These are phyloP conservation scores for Pseudoneurospora amorphoporcata DNA, from an alignment of 495 filamentous ascomycete species.

Conservation along the genomic window DNA sequence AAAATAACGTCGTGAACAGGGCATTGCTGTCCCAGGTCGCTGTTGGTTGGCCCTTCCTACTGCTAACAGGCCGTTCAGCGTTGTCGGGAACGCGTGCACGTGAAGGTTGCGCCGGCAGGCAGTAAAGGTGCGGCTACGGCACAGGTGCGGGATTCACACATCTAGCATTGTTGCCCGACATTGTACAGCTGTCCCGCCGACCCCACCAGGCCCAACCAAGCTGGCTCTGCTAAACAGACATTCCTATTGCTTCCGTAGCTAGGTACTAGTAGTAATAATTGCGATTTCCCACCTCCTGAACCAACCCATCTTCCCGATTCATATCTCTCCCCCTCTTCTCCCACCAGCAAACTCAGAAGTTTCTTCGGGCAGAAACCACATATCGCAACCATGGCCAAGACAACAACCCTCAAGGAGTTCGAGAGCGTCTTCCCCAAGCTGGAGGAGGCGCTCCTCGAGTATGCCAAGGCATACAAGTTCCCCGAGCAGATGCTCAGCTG, in stretches of 20 bases:
- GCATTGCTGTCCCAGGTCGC: background rate
- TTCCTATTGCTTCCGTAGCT: slow-evolving; percentile 1
- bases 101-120: background rate
- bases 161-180: background rate
- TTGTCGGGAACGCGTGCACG: background rate
- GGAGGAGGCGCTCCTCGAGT: slow-evolving; percentile 62
- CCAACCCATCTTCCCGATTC: background rate
- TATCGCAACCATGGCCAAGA: slow-evolving; percentile 44
- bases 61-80: background rate
- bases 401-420: slow-evolving; percentile 70
- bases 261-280: background rate
- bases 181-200: background rate
- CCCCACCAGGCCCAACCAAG: background rate
- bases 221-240: background rate
- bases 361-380: background rate
- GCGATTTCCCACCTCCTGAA: slow-evolving; percentile 1
- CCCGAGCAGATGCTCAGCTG: slow-evolving; percentile 76
- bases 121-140: background rate
- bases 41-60: background rate
- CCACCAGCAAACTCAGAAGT: background rate
- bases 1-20: background rate
- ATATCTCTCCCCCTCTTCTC: background rate
- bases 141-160: background rate
- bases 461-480: slow-evolving; percentile 69
- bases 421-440: slow-evolving; percentile 78